A percentile compares a stretch with the other conserved stretches of the same genome.
Evolutionary conservation across 495 filamentous ascomycete species (phyloP).

Genomic region (Talaromyces adpressus): DNA sequence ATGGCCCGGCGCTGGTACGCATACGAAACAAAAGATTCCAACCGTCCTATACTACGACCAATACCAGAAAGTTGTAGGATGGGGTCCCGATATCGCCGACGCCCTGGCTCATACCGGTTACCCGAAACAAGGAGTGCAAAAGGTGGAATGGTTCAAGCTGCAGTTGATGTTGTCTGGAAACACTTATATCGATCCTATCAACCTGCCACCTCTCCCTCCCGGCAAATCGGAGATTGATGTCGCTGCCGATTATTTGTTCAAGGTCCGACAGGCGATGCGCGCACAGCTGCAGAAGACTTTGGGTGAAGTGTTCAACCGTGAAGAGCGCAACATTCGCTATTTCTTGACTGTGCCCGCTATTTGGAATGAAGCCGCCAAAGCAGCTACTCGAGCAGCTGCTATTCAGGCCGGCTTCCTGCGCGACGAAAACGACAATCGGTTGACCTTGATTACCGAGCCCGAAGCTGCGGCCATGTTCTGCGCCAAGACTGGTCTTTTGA

Average conservation of each 20-base stretch:
- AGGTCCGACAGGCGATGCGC: conserved; percentile 70
- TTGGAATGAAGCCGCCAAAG: conserved; percentile 78
- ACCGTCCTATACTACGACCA: conserved; percentile 79
- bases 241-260: conserved; percentile 74
- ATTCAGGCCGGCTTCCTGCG: conserved; percentile 72
- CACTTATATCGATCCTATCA: conserved; percentile 77
- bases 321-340: conserved; percentile 73
- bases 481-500: conserved; percentile 68
- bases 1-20: conserved; percentile 71
- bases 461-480: conserved; percentile 76
- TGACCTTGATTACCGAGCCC: conserved; percentile 70
- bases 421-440: conserved; percentile 69
- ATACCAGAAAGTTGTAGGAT: conserved; percentile 75
- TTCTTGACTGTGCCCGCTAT: conserved; percentile 73
- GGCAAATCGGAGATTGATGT: conserved; percentile 78
- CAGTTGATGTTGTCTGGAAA: conserved; percentile 77
- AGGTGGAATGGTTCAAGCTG: conserved; percentile 81
- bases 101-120: conserved; percentile 73
- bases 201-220: conserved; percentile 67
- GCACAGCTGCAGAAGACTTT: conserved; percentile 69
- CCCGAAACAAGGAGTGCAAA: conserved; percentile 72
- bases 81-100: conserved; percentile 76
- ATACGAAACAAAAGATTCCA: conserved; percentile 77
- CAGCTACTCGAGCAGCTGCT: conserved; percentile 66
- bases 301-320: conserved; percentile 69